Base-by-base conservation (phyloP, 805 yeast genomes). In the Kodamaea hsintzibuensis region DNA sequence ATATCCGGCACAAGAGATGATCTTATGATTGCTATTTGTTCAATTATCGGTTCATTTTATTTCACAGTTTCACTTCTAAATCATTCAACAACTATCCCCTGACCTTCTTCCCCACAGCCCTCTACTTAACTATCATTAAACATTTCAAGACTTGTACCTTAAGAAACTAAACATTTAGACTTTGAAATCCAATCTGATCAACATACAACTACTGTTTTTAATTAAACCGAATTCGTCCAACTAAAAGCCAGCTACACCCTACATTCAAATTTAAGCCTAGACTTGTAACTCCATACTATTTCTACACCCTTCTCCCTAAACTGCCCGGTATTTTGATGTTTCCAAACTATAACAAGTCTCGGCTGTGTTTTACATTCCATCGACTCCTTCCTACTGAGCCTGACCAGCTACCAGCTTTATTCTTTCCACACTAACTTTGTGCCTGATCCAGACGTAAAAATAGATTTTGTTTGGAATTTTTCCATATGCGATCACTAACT, bases 381-480 rank as follows among this genome's bases (percentile, higher is more conserved):
- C 42, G 25, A 14, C 14, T 39, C 42, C 22, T 39, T 18, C 10
- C 25, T 17, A 3, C 2, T 30, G 12, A 9, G 35, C 35, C 35
- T 30, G 35, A 30, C 13, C 35, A 30, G 6, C 13, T 30, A 30
- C 35, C 10, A 30, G 35, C 35, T 12, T 30, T 30, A 30, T 30
- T 42, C 22, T 9, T 45, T 45, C 47, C 17, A 16, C 38, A 4
- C 48, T 25, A n/a, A n/a, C n/a, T 45, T 45, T 45, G 48, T 45
- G 48, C 38, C 37, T 45, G 48, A 45, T 45, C 48, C 48, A 45
- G 30, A n/a, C 33, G 16, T 13, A 45, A 45, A 45, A 14, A 45
- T 14, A 45, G 17, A 16, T 45, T n/a, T 45, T 45, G 48, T 45
- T 45, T 45, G 48, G 30, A 42, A 42, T n/a, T 45, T 45, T 43